Evolutionary conservation across 768 basidiomycete genomes (phyloP).

Genomic region (Lactarius pseudohatsudake): DNA sequence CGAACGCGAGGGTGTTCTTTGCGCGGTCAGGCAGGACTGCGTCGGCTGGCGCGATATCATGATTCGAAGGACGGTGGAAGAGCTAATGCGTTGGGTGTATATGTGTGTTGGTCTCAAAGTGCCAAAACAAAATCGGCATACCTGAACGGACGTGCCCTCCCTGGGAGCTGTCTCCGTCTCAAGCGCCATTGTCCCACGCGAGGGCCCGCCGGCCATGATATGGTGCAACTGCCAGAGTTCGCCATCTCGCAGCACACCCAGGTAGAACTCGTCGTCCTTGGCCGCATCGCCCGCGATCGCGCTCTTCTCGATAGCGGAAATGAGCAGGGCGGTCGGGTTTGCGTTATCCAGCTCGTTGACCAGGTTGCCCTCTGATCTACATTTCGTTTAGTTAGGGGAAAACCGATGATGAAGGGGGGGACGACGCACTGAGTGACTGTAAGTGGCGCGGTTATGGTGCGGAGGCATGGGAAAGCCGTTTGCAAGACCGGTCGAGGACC

Average conservation of each 20-base stretch:
- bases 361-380: slow-evolving; percentile 72
- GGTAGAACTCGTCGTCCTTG: slow-evolving; percentile 20
- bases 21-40: neutral
- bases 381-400: no score
- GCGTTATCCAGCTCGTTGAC: slow-evolving; percentile 53
- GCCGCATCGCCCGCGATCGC: slow-evolving; percentile 33
- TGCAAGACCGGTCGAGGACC: slow-evolving; percentile 24
- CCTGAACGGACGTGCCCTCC: slow-evolving; percentile 52
- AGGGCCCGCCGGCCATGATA: slow-evolving; percentile 72
- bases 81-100: slow-evolving; percentile 1
- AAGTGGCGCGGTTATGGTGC: slow-evolving; percentile 46
- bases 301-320: slow-evolving; percentile 48
- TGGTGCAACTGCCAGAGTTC: slow-evolving; percentile 39
- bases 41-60: no score
- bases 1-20: slow-evolving; percentile 14
- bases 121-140: slow-evolving; percentile 18
- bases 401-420: neutral
- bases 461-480: slow-evolving; percentile 43
- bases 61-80: slow-evolving; percentile 8
- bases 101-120: no score
- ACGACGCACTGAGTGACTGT: slow-evolving; percentile 48
- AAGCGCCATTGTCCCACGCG: slow-evolving; percentile 64
- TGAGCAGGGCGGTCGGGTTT: slow-evolving; percentile 63
- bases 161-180: slow-evolving; percentile 52
- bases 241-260: slow-evolving; percentile 14